Conservation (phyloP, 148 eudicot genomes). For the Camellia japonica region DNA sequence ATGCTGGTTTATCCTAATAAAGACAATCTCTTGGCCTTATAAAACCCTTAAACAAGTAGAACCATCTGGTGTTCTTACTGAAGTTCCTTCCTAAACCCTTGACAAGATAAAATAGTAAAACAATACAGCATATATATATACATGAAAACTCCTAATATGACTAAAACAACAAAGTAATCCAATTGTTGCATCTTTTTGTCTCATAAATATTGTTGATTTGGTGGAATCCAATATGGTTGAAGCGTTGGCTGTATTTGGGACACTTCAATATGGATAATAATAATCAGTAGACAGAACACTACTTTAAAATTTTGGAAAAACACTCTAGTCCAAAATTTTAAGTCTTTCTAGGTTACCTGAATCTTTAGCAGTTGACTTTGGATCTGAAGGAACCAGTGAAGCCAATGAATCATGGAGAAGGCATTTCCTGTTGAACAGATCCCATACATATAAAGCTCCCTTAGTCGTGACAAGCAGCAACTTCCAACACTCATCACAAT, state of each 20-base stretch:
- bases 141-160: neutral
- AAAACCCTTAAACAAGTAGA: neutral
- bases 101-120: neutral
- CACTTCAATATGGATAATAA: neutral
- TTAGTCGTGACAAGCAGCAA: conserved; percentile 88
- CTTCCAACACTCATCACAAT: conserved; percentile 94
- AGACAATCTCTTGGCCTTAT: neutral
- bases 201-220: neutral
- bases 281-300: neutral
- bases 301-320: neutral
- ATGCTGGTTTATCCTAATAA: neutral
- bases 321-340: neutral
- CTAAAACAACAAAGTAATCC: neutral
- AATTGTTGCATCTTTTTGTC: neutral
- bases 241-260: neutral
- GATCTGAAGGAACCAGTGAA: conserved; percentile 61
- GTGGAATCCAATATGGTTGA: neutral
- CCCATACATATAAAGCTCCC: conserved; percentile 82
- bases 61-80: neutral
- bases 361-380: conserved; percentile 54
- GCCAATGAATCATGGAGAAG: conserved; percentile 84
- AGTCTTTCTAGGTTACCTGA: conserved; percentile 41
- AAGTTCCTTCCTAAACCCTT: neutral
- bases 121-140: too few relatives aligned
- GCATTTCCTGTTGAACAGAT: conserved; percentile 77